A percentile compares a stretch with the other conserved stretches of the same genome.
phyloP scores from a whole-genome alignment of 176 grass and related monocot species.

The Musa schizocarpa region DNA sequence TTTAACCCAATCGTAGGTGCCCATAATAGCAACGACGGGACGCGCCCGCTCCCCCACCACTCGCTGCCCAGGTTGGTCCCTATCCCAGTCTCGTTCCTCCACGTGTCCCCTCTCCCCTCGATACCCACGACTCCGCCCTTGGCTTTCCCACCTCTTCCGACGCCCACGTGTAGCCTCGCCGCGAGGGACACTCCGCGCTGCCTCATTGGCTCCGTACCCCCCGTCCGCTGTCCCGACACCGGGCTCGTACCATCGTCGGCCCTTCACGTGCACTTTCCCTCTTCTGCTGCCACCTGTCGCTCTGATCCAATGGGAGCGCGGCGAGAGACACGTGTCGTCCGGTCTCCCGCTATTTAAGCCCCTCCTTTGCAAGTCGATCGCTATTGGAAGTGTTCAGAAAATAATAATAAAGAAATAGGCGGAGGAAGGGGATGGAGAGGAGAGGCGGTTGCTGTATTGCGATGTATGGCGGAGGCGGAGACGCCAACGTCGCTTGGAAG shows the following conservation, averaged over 20 bases:
- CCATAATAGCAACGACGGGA: not conserved
- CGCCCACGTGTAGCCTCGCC: not conserved
- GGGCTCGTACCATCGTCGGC: not conserved
- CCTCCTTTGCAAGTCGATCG: not conserved
- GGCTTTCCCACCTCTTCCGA: not conserved
- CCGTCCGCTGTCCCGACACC: not conserved
- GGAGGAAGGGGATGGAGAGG: not conserved
- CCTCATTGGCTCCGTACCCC: not conserved
- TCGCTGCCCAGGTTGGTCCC: not conserved
- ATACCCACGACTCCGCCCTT: not conserved
- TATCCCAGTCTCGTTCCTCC: not conserved
- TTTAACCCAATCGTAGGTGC: not conserved
- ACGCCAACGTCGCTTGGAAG: constrained; percentile 29
- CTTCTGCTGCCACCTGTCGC: not conserved
- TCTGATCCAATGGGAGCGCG: not conserved
- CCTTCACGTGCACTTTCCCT: not conserved
- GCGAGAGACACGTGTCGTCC: not conserved
- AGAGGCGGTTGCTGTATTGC: constrained; percentile 15
- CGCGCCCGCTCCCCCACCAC: not conserved
- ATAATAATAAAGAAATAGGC: not conserved
- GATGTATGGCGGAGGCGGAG: constrained; percentile 29
- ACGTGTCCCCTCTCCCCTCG: not conserved
- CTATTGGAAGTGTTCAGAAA: too few species aligned
- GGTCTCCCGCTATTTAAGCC: not conserved
- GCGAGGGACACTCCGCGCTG: not conserved